Percentiles rank a stretch among this genome's conserved stretches.
Evolutionary conservation across 495 filamentous ascomycete species (phyloP).

Genomic region (Annulohypoxylon stygium): DNA sequence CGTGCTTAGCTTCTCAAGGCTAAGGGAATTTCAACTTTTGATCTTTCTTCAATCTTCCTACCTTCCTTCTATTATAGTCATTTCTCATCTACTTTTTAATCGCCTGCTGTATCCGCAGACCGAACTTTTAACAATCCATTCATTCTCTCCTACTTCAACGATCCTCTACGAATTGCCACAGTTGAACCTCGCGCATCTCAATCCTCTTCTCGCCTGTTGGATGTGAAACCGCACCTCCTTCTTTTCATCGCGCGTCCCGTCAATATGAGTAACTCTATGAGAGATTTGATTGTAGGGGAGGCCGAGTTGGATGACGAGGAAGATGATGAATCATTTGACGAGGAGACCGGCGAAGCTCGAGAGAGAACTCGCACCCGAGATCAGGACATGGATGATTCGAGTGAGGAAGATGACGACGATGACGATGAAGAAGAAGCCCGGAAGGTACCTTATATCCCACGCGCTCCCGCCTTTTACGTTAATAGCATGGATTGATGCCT

Average conservation of each 20-base stretch:
- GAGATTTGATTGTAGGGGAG: slow-evolving; percentile 84
- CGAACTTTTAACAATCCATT: not conserved
- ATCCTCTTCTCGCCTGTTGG: slow-evolving; percentile 7
- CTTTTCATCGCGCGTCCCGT: not conserved
- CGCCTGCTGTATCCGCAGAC: not conserved
- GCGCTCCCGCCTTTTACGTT: not conserved
- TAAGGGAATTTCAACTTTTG: slow-evolving; percentile 15
- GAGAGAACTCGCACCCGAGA: slow-evolving; percentile 54
- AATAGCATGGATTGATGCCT: not conserved
- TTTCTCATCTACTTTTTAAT: slow-evolving; percentile 9
- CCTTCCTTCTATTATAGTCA: not conserved
- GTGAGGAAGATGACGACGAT: slow-evolving; percentile 97
- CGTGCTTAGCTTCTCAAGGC: slow-evolving; percentile 18
- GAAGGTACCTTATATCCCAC: slow-evolving; percentile 53
- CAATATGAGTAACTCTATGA: slow-evolving; percentile 74
- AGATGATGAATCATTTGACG: slow-evolving; percentile 88
- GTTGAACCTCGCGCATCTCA: not conserved
- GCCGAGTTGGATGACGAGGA: slow-evolving; percentile 92
- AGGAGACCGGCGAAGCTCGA: slow-evolving; percentile 77
- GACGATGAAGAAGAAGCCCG: slow-evolving; percentile 85
- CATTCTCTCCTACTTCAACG: not conserved
- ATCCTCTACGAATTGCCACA: slow-evolving; percentile 1
- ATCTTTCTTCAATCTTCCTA: not conserved
- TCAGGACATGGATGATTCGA: slow-evolving; percentile 83
- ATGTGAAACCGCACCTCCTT: slow-evolving; percentile 3